Conservation (phyloP, 768 basidiomycete species). For the Collybia nuda region DNA sequence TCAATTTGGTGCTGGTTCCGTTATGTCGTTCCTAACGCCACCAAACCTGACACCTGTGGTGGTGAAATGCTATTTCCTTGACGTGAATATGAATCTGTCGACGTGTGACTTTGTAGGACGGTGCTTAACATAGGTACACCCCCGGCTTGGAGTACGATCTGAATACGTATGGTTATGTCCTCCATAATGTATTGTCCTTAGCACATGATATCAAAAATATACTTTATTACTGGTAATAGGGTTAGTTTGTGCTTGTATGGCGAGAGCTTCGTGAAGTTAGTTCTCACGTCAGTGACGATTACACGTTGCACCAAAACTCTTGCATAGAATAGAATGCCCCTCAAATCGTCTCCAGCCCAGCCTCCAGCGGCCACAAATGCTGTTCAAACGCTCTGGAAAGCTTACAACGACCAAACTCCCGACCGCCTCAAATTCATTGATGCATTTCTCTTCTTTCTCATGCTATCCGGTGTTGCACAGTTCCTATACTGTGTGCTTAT, state of each 20-base stretch:
- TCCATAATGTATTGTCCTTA: too few species aligned
- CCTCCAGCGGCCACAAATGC: conserved; percentile 34
- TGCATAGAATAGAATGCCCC: conserved; percentile 29
- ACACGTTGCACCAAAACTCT: conserved; percentile 30
- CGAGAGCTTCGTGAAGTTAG: conserved; percentile 21
- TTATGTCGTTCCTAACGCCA: too few species aligned
- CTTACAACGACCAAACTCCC: conserved; percentile 77
- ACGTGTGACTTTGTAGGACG: too few species aligned
- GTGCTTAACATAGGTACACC: too few species aligned
- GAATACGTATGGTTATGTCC: too few species aligned
- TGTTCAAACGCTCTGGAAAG: conserved; percentile 63
- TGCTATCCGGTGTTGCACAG: conserved; percentile 87
- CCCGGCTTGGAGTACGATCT: too few species aligned
- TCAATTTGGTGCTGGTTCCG: too few species aligned
- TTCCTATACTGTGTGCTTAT: conserved; percentile 91
- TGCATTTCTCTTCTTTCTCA: conserved; percentile 86
- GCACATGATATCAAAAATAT: too few species aligned
- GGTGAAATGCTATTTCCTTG: too few species aligned
- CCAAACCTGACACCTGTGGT: too few species aligned
- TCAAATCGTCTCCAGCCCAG: conserved; percentile 28
- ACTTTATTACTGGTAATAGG: too few species aligned
- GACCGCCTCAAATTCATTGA: conserved; percentile 93
- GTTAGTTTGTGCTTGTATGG: conserved; percentile 30
- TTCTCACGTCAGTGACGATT: conserved; percentile 13
- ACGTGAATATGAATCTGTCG: too few species aligned